Percentiles rank a stretch among this genome's conserved stretches.
Conservation (phyloP, 2,329 filamentous ascomycete genomes). For the Sporothrix pseudoabietina region DNA sequence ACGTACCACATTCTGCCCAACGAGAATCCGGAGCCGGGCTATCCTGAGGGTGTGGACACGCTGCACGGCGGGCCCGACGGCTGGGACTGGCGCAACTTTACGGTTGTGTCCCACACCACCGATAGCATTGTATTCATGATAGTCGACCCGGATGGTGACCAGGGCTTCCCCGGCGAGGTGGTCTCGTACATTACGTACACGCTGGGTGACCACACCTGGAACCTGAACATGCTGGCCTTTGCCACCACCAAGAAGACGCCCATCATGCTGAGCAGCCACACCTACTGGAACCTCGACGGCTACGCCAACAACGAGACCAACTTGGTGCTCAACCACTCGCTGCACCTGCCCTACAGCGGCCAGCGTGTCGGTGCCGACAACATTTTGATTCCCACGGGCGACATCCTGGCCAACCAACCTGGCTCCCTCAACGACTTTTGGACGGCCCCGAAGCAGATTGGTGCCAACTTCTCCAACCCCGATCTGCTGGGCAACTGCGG, state of each 20-base stretch:
- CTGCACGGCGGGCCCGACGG: slow-evolving; percentile 71
- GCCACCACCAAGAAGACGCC: slow-evolving; percentile 75
- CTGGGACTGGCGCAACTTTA: slow-evolving; percentile 80
- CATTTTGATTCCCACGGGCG: slow-evolving; percentile 74
- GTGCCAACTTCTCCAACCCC: slow-evolving; percentile 63
- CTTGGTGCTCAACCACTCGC: slow-evolving; percentile 68
- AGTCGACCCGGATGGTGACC: slow-evolving; percentile 69
- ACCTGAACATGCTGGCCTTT: slow-evolving; percentile 71
- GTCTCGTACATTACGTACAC: slow-evolving; percentile 74
- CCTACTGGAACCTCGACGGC: slow-evolving; percentile 83
- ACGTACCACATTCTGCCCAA: slow-evolving; percentile 63
- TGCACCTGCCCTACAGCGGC: slow-evolving; percentile 72
- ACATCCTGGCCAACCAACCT: slow-evolving; percentile 68
- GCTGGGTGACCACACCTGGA: slow-evolving; percentile 66
- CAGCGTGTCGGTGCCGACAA: slow-evolving; percentile 69
- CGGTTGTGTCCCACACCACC: slow-evolving; percentile 66
- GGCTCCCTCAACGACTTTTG: slow-evolving; percentile 80
- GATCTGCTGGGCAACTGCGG: slow-evolving; percentile 76
- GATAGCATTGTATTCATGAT: slow-evolving; percentile 75
- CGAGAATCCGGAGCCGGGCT: slow-evolving; percentile 57
- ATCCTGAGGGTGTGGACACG: slow-evolving; percentile 61
- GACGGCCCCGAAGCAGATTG: slow-evolving; percentile 77
- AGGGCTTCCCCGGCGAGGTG: slow-evolving; percentile 79
- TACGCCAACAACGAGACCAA: slow-evolving; percentile 72
- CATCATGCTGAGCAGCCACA: slow-evolving; percentile 75